Evolutionary conservation across 129 eudicot genomes (phyloP).

Genomic region (Tanacetum coccineum): DNA sequence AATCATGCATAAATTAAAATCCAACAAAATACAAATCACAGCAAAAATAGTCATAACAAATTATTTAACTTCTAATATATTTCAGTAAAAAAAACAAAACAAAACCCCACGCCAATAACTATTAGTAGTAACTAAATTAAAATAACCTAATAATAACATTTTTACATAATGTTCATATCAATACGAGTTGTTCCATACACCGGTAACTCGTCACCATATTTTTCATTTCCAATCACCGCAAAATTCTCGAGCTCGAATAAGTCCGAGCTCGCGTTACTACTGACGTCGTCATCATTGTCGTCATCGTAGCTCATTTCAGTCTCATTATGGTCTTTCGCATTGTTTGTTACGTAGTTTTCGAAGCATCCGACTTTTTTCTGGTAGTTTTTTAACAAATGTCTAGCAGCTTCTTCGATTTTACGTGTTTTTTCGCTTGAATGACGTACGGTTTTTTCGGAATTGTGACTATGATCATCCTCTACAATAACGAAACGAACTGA

Average conservation of each 20-base stretch:
- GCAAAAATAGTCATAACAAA: background rate
- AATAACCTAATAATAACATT: constrained; percentile 12
- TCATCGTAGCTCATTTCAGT: constrained; percentile 28
- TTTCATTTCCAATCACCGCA: constrained; percentile 56
- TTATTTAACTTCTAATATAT: constrained; percentile 22
- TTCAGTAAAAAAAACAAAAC: constrained; percentile 19
- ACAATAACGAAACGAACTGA: constrained; percentile 71
- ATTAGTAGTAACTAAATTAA: constrained; percentile 8
- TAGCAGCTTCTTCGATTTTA: constrained; percentile 57
- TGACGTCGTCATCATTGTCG: constrained; percentile 48
- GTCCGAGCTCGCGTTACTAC: constrained; percentile 73
- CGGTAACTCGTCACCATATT: constrained; percentile 75
- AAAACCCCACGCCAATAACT: constrained; percentile 21
- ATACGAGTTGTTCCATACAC: constrained; percentile 81
- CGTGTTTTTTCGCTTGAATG: constrained; percentile 47
- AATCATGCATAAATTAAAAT: too few species aligned
- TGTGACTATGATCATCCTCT: constrained; percentile 56
- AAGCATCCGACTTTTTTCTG: constrained; percentile 40
- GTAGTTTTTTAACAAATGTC: constrained; percentile 53
- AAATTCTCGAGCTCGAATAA: constrained; percentile 83
- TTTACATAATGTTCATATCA: constrained; percentile 52
- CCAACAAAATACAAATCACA: background rate
- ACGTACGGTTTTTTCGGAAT: background rate
- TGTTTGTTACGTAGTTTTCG: constrained; percentile 19
- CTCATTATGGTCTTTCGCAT: background rate